Conservation (phyloP, 2,329 filamentous ascomycete genomes). For the Colletotrichum lupini region DNA sequence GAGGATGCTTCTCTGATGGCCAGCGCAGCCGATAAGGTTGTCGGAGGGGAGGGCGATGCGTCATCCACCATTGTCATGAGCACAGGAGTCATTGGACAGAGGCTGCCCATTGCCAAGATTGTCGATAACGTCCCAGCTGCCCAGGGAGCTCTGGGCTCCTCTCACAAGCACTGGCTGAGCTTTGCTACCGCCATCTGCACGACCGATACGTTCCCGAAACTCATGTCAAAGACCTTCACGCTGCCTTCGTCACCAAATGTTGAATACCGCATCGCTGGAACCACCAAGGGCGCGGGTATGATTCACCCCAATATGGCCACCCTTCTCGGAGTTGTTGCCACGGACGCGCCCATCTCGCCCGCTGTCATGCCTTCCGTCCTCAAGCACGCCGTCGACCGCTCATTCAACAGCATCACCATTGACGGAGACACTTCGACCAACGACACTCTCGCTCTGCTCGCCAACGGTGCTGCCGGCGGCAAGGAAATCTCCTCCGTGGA, state of each 20-base stretch:
- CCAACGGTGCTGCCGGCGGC: conserved; percentile 91
- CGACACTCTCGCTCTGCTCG: conserved; percentile 93
- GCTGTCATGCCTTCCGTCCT: conserved; percentile 76
- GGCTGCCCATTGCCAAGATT: conserved; percentile 92
- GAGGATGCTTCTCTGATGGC: conserved; percentile 92
- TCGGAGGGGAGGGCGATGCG: conserved; percentile 54
- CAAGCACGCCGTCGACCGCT: conserved; percentile 79
- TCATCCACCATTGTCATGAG: conserved; percentile 93
- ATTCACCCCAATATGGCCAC: conserved; percentile 99
- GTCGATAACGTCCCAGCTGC: conserved; percentile 83
- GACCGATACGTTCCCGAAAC: conserved; percentile 97
- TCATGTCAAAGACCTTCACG: conserved; percentile 84
- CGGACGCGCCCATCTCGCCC: conserved; percentile 84
- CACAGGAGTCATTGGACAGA: conserved; percentile 96
- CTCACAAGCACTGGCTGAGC: conserved; percentile 87
- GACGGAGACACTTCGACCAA: conserved; percentile 98
- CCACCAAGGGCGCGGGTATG: conserved; percentile 99
- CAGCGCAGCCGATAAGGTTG: conserved; percentile 74
- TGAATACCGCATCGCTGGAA: conserved; percentile 88
- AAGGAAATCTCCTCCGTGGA: conserved; percentile 65
- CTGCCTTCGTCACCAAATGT: conserved; percentile 82
- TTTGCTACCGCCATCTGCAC: conserved; percentile 95
- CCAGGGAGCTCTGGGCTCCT: conserved; percentile 74
- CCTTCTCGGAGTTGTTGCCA: conserved; percentile 89
- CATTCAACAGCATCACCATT: conserved; percentile 97